Base-by-base conservation (phyloP, 2,329 filamentous ascomycete species). In the Aureobasidium namibiae region DNA sequence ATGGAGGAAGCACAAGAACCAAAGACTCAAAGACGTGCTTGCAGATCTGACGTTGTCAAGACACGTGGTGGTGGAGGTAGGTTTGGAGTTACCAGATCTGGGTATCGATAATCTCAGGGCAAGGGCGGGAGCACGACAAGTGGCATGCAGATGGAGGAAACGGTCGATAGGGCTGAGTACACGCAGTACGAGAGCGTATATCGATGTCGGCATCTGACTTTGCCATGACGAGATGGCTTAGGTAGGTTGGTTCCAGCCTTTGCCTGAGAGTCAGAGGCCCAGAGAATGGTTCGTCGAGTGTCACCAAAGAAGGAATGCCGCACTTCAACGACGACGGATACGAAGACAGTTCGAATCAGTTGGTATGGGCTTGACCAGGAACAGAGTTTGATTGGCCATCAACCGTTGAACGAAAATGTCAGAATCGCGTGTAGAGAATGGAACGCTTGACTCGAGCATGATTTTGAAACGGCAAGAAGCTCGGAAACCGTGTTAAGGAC, bases 351-450 rank as follows among this genome's bases (percentile, higher is more conserved):
- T 31, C 23, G 33, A 34, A 34, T 34, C 33, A 34, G 14, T 31
- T 5, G 23, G 24, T 29, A 33, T 10, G 39, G 33, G n/a, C 34
- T 36, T 21, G 33, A n/a, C 26, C 2, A 33, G 29, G 24, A 56
- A 56, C 4, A 56, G 39, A 56, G 52, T 56, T 56, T 56, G 52
- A 56, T 56, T 56, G 52, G n/a, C 52, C 39, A 56, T 56, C 6
- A 31, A 34, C 38, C 26, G 52, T 56, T 56, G 26, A n/a, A 44
- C 29, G 13, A 11, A 13, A 24, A 44, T 56, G 52, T 56, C 52
- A 56, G 41, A 18, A 1, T 34, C 26, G 26, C 26, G 52, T 56
- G 52, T 56, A 34, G 26, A 33, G 24, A n/a, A 26, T 18, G 31
- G 29, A 18, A 26, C n/a, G 14, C 38, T 33, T 44, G 52, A 56